These are phyloP conservation scores for Colletotrichum spinosum DNA, from an alignment of 2,329 filamentous ascomycete species.

Conservation along the genomic window DNA sequence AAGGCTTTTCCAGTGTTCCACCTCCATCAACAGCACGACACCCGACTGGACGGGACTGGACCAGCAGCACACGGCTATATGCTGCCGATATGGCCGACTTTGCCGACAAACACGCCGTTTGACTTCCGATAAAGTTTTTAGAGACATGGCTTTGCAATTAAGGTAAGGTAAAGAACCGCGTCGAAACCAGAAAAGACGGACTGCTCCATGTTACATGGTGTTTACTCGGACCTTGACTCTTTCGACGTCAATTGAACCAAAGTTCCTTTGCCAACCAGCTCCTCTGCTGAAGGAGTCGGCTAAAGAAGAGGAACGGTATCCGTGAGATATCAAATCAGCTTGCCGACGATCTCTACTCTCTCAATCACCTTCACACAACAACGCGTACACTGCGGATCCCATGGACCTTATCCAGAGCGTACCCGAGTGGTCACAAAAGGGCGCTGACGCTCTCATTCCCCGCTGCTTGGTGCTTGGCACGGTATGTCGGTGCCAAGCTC, in stretches of 20 bases:
- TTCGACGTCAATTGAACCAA: slow-evolving; percentile 6
- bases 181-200: neutral
- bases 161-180: slow-evolving; percentile 5
- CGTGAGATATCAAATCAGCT: no score
- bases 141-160: slow-evolving; percentile 18
- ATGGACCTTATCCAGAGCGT: no score
- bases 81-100: slow-evolving; percentile 25
- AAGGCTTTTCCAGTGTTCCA: no score
- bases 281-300: neutral
- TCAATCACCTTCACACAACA: no score
- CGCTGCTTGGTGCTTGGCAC: neutral
- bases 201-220: slow-evolving; percentile 12
- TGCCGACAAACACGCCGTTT: slow-evolving; percentile 13
- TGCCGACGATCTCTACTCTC: no score
- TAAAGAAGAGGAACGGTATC: no score
- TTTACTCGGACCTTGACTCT: slow-evolving; percentile 13
- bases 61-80: neutral
- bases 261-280: neutral
- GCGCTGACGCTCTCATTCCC: neutral
- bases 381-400: no score
- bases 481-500: slow-evolving; percentile 10
- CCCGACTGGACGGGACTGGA: neutral
- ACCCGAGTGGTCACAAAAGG: no score
- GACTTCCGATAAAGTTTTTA: slow-evolving; percentile 16
- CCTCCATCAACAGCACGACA: no score